Evolutionary conservation across 1,284 basidiomycete genomes (phyloP).

Genomic region (Leccinum insolens): DNA sequence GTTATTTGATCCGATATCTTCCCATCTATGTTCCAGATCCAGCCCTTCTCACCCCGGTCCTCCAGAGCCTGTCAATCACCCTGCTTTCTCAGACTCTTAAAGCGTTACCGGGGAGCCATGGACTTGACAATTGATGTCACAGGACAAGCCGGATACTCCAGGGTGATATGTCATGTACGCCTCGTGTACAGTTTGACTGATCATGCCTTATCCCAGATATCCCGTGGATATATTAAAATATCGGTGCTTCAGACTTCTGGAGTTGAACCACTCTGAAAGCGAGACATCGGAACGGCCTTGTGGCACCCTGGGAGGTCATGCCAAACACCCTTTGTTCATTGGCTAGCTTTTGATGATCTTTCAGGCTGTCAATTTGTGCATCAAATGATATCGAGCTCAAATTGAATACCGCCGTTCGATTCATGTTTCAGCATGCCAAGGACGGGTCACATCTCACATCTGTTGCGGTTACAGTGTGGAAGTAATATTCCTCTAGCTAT

Average conservation of each 20-base stretch:
- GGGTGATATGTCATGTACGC: neutral
- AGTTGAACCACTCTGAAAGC: neutral
- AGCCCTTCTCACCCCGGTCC: neutral
- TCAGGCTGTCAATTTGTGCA: neutral
- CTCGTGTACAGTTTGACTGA: neutral
- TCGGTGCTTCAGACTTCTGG: neutral
- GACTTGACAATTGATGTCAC: neutral
- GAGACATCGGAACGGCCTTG: neutral
- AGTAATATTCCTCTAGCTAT: neutral
- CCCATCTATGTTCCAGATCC: neutral
- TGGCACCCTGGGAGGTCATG: neutral
- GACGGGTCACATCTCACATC: neutral
- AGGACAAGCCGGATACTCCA: neutral
- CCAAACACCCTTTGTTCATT: neutral
- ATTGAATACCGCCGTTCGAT: neutral
- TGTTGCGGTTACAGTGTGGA: neutral
- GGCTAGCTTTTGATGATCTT: neutral
- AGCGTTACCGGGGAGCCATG: too few relatives aligned
- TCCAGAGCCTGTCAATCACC: neutral
- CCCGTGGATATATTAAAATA: neutral
- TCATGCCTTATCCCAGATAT: neutral
- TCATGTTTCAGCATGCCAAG: conserved; percentile 3
- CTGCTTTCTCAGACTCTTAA: too few relatives aligned
- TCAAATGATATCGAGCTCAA: neutral
- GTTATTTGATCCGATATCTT: neutral